Evolutionary conservation across 441 rosid genomes (phyloP).

Genomic region (Viola pubescens): DNA sequence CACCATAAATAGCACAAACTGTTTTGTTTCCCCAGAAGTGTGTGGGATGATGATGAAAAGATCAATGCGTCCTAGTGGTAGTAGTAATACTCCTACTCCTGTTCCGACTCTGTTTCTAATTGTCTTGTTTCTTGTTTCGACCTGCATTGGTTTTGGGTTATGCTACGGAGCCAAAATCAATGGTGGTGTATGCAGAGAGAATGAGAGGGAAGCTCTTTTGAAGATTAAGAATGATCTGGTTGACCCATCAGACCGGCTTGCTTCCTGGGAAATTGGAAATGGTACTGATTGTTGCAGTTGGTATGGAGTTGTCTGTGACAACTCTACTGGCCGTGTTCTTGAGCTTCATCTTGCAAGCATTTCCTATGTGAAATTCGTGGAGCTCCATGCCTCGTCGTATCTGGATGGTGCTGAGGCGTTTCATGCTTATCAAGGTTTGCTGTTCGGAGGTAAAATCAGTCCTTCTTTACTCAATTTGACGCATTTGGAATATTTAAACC

Average conservation of each 20-base stretch:
- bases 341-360: constrained; percentile 2
- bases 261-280: constrained; percentile 9
- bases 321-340: constrained; percentile 2
- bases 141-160: neutral
- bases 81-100: too few species aligned
- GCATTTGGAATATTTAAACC: constrained; percentile 8
- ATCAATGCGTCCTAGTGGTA: too few species aligned
- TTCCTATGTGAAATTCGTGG: neutral
- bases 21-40: too few species aligned
- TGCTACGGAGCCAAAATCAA: neutral
- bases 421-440: neutral
- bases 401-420: too few species aligned
- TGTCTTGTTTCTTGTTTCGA: too few species aligned
- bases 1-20: too few species aligned
- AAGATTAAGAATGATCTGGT: constrained; percentile 14
- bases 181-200: neutral
- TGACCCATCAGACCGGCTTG: constrained; percentile 18
- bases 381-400: too few species aligned
- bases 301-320: constrained; percentile 6
- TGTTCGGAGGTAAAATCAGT: constrained; percentile 3
- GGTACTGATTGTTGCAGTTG: constrained; percentile 1
- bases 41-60: too few species aligned
- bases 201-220: constrained; percentile 25
- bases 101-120: too few species aligned
- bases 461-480: constrained; percentile 9